Conservation (phyloP, 148 eudicot genomes). For the Cornus suecica region DNA sequence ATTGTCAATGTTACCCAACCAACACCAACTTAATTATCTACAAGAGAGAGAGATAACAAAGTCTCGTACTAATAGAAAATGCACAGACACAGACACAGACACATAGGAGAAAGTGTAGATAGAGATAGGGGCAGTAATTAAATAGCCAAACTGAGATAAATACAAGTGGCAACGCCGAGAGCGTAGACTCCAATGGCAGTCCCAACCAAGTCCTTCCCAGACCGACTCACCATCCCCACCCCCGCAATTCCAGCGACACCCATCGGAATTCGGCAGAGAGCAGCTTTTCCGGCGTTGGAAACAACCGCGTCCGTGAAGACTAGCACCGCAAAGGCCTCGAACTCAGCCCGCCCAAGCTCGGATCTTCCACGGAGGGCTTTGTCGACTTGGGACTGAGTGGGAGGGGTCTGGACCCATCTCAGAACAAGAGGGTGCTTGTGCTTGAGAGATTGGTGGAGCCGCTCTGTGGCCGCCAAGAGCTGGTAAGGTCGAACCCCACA, state of each 20-base stretch:
- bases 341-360: conserved; percentile 34
- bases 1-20: too few relatives aligned
- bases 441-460: conserved; percentile 57
- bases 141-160: conserved; percentile 47
- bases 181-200: conserved; percentile 66
- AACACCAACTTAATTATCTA: too few relatives aligned
- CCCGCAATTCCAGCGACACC: conserved; percentile 73
- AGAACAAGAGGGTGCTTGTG: conserved; percentile 38
- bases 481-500: conserved; percentile 72
- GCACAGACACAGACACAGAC: too few relatives aligned
- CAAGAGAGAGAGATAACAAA: too few relatives aligned
- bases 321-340: conserved; percentile 51
- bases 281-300: conserved; percentile 35
- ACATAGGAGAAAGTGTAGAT: too few relatives aligned
- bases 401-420: conserved; percentile 60
- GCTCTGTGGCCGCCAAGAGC: conserved; percentile 51
- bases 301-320: conserved; percentile 50
- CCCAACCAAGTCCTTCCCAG: conserved; percentile 50
- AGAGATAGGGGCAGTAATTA: not conserved
- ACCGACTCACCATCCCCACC: conserved; percentile 44
- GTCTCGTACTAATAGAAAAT: too few relatives aligned
- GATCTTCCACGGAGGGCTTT: conserved; percentile 27
- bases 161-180: conserved; percentile 52
- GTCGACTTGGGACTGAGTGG: conserved; percentile 56
- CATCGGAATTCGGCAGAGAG: conserved; percentile 40